These are phyloP conservation scores for Osmanthus fragrans DNA, from an alignment of 257 asterid species.

Conservation along the genomic window DNA sequence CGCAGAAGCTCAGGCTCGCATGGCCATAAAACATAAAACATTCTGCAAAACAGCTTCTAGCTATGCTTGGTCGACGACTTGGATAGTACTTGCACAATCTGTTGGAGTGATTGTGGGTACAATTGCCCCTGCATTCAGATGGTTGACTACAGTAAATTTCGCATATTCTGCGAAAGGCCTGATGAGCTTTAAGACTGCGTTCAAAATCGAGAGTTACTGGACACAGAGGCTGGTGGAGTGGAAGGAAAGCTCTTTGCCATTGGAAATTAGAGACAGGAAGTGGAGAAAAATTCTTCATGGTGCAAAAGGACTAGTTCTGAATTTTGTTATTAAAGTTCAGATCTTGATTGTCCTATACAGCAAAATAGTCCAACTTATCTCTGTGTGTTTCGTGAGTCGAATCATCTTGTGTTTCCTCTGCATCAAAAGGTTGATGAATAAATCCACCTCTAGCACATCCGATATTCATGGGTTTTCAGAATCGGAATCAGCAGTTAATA, in stretches of 20 bases:
- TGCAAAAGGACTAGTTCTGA: conserved; percentile 31
- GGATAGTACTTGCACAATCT: conserved; percentile 33
- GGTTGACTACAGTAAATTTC: conserved; percentile 24
- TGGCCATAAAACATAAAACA: conserved; percentile 4
- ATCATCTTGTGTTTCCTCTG: conserved; percentile 2
- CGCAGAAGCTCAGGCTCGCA: conserved; percentile 29
- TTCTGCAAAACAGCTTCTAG: conserved; percentile 10
- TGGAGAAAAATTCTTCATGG: conserved; percentile 32
- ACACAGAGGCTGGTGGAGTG: conserved; percentile 51
- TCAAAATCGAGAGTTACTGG: conserved; percentile 42
- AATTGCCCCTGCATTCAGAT: conserved; percentile 40
- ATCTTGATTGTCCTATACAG: conserved; percentile 32
- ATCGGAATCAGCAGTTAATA: background rate
- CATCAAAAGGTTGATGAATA: conserved; percentile 8
- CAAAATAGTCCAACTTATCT: conserved; percentile 33
- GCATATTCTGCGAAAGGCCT: conserved; percentile 13
- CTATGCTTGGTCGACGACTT: conserved; percentile 44
- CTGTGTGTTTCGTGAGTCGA: conserved; percentile 25
- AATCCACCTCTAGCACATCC: conserved; percentile 22
- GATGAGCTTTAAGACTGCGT: conserved; percentile 9
- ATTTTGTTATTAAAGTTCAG: conserved; percentile 33
- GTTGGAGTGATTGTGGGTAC: conserved; percentile 37
- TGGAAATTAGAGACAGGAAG: conserved; percentile 25
- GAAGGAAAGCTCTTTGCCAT: conserved; percentile 36
- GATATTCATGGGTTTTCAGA: conserved; percentile 6